These are phyloP conservation scores for Turritis glabra DNA, from an alignment of 345 rosid genomes.

Conservation along the genomic window DNA sequence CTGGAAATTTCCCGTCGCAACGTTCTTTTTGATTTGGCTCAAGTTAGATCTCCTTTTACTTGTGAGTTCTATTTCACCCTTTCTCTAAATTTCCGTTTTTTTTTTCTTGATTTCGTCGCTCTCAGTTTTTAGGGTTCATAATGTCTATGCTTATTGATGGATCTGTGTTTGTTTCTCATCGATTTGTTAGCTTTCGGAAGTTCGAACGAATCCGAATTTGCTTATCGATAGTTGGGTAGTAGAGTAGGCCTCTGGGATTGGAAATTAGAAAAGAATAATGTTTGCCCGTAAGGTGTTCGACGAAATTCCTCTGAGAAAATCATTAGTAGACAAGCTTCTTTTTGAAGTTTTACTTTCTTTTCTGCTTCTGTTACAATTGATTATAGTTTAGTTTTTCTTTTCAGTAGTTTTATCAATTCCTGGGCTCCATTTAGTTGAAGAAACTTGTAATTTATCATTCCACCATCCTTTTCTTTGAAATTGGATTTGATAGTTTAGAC, in stretches of 20 bases:
- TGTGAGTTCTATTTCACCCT: neutral
- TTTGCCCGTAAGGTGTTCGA: constrained; percentile 33
- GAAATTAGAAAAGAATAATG: neutral
- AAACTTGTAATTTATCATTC: neutral
- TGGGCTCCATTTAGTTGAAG: neutral
- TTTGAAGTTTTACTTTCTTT: neutral
- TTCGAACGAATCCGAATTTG: neutral
- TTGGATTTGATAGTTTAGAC: neutral
- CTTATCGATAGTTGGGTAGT: neutral
- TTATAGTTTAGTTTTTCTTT: neutral
- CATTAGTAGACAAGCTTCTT: neutral
- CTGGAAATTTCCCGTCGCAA: constrained; percentile 25
- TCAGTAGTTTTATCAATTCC: neutral
- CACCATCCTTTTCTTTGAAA: too few species aligned
- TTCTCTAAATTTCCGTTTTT: neutral
- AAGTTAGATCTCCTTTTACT: neutral
- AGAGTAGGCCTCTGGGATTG: neutral
- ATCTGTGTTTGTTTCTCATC: neutral
- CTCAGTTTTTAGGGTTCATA: neutral
- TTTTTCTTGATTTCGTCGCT: neutral
- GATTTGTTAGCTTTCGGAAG: neutral
- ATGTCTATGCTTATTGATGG: neutral
- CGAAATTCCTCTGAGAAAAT: constrained; percentile 13
- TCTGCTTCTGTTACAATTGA: too few species aligned
- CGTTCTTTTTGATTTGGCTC: neutral